Evolutionary conservation across 176 grass and related monocot species (phyloP), one percentile per base, ranked within the genome.

Genomic region (Oryza australiensis): DNA sequence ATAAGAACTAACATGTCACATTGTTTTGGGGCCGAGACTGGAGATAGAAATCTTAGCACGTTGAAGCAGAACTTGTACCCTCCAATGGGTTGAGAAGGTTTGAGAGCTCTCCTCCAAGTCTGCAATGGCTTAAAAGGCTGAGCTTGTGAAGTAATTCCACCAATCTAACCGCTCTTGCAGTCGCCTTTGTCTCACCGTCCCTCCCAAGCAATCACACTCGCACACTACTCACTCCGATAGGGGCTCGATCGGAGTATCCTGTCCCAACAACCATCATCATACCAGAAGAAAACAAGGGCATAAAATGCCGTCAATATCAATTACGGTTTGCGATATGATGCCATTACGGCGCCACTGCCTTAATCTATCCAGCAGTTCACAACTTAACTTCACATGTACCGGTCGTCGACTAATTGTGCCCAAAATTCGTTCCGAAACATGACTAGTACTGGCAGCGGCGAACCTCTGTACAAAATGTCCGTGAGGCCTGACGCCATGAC

Each of bases 391-490:
- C 7, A 27, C 12, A 7, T 35, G 20, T 64, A 37, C 63, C 29
- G 9, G 23, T 2, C 13, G 9, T 24, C 22, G 23, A 62, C 16
- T 26, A 33, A 18, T 18, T 49, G 23, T 22, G 13, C 26, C 5
- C 22, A 60, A 64, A 59, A 37, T 28, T 68, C 12, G 71, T 29
- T 22, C 26, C 13, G 23, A 20, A 78, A 60, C 11, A 16, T 26
- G 32, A 10, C 9, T n/a, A 33, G 12, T 24, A 43, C 76, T 60
- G 27, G 46, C 62, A 80, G 12, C 70, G 6, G n/a, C 59, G 73
- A 82, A 82, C 3, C 57, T 77, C 37, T 90, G 24, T 83, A 86
- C 84, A 90, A 40, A 78, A 82, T 63, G 74, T 79, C 76, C 67
- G 28, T 12, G 46, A 28, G 49, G 5, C 49, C 43, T 53, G 49